Evolutionary conservation across 2,329 filamentous ascomycete genomes (phyloP).

Genomic region (Xylariaceae sp.): DNA sequence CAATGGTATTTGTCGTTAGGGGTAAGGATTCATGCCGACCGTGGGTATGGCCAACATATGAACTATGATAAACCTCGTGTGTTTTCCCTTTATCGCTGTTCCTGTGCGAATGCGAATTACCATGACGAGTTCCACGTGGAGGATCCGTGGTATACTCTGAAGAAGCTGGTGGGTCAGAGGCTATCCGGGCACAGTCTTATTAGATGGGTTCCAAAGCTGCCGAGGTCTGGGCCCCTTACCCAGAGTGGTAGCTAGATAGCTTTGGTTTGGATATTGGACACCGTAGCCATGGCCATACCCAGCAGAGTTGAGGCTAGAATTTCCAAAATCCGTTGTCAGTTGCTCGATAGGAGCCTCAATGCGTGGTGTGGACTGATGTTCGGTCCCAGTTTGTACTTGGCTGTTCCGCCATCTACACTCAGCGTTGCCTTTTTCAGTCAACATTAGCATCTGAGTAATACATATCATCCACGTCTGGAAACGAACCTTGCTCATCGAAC

Average conservation of each 20-base stretch:
- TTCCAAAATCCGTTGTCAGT: slow-evolving; percentile 19
- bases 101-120: slow-evolving; percentile 11
- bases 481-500: slow-evolving; percentile 27
- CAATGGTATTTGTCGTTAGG: slow-evolving; percentile 10
- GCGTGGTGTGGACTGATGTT: slow-evolving; percentile 25
- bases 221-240: slow-evolving; percentile 3
- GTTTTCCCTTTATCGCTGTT: slow-evolving; percentile 24
- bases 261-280: slow-evolving; percentile 5
- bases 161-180: slow-evolving; percentile 7
- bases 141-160: slow-evolving; percentile 25
- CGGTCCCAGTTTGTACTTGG: slow-evolving; percentile 7
- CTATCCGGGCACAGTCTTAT: slow-evolving; percentile 12
- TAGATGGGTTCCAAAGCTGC: not conserved
- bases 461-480: slow-evolving; percentile 1
- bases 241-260: not conserved
- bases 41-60: slow-evolving; percentile 2
- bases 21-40: slow-evolving; percentile 9
- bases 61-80: not conserved
- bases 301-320: slow-evolving; percentile 19
- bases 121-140: slow-evolving; percentile 8
- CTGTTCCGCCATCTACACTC: slow-evolving; percentile 7
- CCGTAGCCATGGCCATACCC: slow-evolving; percentile 13
- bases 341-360: slow-evolving; percentile 18
- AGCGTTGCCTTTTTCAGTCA: slow-evolving; percentile 6
- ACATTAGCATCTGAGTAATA: slow-evolving; percentile 1